Conservation (phyloP, 257 asterid species). For the Gynochthodes officinalis region DNA sequence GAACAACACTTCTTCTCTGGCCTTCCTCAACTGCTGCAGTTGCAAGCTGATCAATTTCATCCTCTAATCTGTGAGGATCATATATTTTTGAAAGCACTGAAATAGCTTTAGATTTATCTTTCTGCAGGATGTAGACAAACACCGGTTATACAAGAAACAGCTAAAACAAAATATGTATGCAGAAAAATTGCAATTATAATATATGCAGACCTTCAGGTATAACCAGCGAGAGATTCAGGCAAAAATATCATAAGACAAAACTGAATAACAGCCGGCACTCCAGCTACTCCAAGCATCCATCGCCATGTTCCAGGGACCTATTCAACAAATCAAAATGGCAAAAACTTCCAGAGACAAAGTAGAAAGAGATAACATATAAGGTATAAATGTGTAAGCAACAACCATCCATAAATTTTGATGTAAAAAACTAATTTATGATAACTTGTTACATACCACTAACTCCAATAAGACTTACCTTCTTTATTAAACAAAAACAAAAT, state of each 20-base stretch:
- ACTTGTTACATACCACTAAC: background rate
- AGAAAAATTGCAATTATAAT: background rate
- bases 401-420: background rate
- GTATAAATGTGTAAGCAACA: background rate
- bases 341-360: slow-evolving; percentile 7
- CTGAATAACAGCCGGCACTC: slow-evolving; percentile 72
- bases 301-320: slow-evolving; percentile 98
- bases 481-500: background rate
- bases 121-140: slow-evolving; percentile 39
- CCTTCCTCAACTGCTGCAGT: slow-evolving; percentile 72
- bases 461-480: background rate
- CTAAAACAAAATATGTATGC: background rate
- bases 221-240: slow-evolving; percentile 98
- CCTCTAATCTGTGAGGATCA: slow-evolving; percentile 70
- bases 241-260: slow-evolving; percentile 74
- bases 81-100: slow-evolving; percentile 87
- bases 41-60: slow-evolving; percentile 81
- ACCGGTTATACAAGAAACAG: background rate
- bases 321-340: slow-evolving; percentile 22
- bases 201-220: slow-evolving; percentile 58
- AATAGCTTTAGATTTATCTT: slow-evolving; percentile 72
- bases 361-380: slow-evolving; percentile 1
- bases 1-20: slow-evolving; percentile 43
- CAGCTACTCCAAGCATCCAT: slow-evolving; percentile 98
- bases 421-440: background rate